Base-by-base conservation (phyloP, 495 filamentous ascomycete genomes). In the Alectoria sarmentosa region DNA sequence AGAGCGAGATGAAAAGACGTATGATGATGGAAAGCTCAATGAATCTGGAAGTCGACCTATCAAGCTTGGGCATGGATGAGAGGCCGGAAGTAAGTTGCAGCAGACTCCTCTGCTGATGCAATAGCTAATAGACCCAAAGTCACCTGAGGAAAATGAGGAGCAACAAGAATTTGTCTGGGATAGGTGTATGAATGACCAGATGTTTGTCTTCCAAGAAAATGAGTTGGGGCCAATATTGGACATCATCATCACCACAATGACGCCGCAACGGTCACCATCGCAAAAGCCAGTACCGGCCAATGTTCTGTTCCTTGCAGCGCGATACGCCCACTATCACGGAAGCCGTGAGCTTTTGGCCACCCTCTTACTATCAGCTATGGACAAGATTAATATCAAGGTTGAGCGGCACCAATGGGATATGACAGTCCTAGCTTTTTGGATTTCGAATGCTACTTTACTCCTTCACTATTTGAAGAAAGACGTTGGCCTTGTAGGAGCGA, bases 1-100 rank as follows among this genome's bases (percentile, higher is more conserved):
- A 98, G 75, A 98, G 91, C 67, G 94, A 98, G 75, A 84, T 96
- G 83, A 90, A 91, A 69, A 82, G 93, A 62, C 86, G 94, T 26
- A 97, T 99, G 93, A 98, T 98, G 94, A 97, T 98, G 88, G 95
- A 99, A 74, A 99, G 94, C 72, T 92, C 95, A 15, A 88, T 95
- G 63, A 96, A 99, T 73, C 80, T 99, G 38, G 94, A 99, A 74
- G 94, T 99, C 37, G 94, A 99, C 72, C 75, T 99, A 55, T 94
- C 94, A 6, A 98, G 94, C 73, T 82, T 99, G 63, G 95, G 95
- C 42, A 84, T 99, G 67, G 94, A 99, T 71, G 94, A 99, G 74
- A 89, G 93, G 69, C 90, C 92, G 38, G 94, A 98, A 80, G 92
- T 91, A 75, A 75, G 84, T 75, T 63, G 32, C 26, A 37, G 60